These are phyloP conservation scores for Arthrobotrys pseudoclavata DNA, from an alignment of 2,329 filamentous ascomycete genomes.

Conservation along the genomic window DNA sequence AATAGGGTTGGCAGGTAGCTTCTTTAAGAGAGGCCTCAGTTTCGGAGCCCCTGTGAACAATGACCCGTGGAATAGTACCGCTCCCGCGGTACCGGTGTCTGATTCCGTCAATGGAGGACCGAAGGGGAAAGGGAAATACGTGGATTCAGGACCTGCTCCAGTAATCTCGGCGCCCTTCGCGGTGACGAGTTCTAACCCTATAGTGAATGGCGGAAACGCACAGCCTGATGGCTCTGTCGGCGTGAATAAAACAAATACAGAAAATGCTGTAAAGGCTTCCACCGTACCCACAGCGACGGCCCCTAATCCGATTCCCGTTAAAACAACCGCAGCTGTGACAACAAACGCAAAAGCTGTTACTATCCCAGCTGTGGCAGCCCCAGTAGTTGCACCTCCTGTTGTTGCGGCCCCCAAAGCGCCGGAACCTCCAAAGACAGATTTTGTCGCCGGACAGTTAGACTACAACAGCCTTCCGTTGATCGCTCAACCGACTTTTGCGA, in stretches of 20 bases:
- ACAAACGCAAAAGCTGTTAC: background rate
- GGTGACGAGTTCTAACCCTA: conserved; percentile 9
- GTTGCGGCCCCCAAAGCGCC: conserved; percentile 17
- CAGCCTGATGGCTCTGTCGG: background rate
- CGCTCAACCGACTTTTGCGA: conserved; percentile 76
- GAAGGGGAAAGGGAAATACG: conserved; percentile 54
- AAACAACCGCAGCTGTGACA: background rate
- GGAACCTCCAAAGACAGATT: conserved; percentile 69
- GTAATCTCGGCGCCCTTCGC: conserved; percentile 37
- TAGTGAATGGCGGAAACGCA: background rate
- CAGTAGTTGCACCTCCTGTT: conserved; percentile 24
- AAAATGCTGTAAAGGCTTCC: background rate
- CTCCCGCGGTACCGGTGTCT: conserved; percentile 6
- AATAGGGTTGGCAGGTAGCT: conserved; percentile 15
- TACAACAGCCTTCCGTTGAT: conserved; percentile 75
- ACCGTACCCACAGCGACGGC: background rate
- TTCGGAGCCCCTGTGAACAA: conserved; percentile 9
- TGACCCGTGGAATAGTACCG: conserved; percentile 12
- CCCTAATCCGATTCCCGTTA: background rate
- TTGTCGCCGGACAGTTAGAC: conserved; percentile 77
- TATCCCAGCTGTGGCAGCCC: conserved; percentile 5
- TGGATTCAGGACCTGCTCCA: background rate
- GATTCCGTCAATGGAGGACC: conserved; percentile 19
- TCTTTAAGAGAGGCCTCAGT: conserved; percentile 39
- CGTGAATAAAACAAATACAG: background rate